Percentiles rank a stretch among this genome's conserved stretches.
Evolutionary conservation across 768 basidiomycete species (phyloP).

Genomic region (Trametes coccinea): DNA sequence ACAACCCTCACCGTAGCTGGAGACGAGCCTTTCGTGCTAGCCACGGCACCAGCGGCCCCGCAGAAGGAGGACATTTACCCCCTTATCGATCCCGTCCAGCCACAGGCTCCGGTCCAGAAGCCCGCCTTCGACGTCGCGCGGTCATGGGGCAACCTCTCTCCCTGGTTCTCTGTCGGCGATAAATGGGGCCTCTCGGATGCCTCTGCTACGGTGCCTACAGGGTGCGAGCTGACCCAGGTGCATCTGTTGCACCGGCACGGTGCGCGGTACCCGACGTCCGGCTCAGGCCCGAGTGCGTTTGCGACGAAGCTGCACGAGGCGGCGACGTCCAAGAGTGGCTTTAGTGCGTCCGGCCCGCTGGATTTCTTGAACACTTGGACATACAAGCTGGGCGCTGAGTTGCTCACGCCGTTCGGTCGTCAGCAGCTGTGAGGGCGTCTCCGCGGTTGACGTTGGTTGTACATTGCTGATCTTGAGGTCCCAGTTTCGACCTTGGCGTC

Average conservation of each 20-base stretch:
- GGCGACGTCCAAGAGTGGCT: conserved; percentile 29
- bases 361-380: conserved; percentile 48
- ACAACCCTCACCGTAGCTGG: conserved; percentile 23
- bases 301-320: conserved; percentile 29
- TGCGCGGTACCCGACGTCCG: conserved; percentile 44
- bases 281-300: conserved; percentile 29
- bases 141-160: conserved; percentile 50
- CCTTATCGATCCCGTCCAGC: conserved; percentile 37
- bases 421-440: conserved; percentile 35
- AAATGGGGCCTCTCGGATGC: conserved; percentile 49
- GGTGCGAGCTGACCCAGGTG: conserved; percentile 48
- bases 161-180: conserved; percentile 49
- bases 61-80: conserved; percentile 42
- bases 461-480: background rate
- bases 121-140: conserved; percentile 45
- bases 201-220: conserved; percentile 46
- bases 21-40: conserved; percentile 29
- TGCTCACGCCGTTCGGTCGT: conserved; percentile 50
- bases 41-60: conserved; percentile 40
- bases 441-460: background rate
- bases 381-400: conserved; percentile 47
- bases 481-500: conserved; percentile 41
- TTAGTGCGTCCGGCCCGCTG: conserved; percentile 39
- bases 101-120: conserved; percentile 35
- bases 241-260: conserved; percentile 44